These are phyloP conservation scores for Mucor plumbeus DNA, from an alignment of 371 early-diverging fungal genomes.

Conservation along the genomic window DNA sequence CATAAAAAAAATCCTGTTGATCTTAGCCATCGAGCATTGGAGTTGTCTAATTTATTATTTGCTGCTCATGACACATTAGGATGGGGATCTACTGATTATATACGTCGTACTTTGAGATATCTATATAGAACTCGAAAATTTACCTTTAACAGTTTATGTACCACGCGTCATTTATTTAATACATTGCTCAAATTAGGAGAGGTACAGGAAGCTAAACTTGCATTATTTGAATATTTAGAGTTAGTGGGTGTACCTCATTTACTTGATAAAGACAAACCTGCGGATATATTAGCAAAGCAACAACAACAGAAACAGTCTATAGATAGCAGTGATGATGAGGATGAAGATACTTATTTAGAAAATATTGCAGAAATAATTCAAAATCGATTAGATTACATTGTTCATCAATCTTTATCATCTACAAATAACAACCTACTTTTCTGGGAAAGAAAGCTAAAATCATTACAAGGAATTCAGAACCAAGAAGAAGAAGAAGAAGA, in stretches of 20 bases:
- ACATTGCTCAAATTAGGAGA: conserved; percentile 63
- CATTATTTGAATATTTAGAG: conserved; percentile 63
- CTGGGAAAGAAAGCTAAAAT: neutral
- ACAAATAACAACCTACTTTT: neutral
- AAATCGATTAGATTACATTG: conserved; percentile 4
- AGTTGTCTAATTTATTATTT: conserved; percentile 31
- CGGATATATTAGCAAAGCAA: neutral
- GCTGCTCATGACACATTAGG: conserved; percentile 44
- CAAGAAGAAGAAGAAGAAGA: neutral
- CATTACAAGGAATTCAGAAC: neutral
- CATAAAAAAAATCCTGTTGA: conserved; percentile 10
- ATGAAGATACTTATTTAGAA: neutral
- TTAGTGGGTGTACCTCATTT: conserved; percentile 44
- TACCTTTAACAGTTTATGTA: conserved; percentile 73
- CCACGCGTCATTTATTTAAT: conserved; percentile 66
- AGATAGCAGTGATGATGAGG: conserved; percentile 6
- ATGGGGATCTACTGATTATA: conserved; percentile 35
- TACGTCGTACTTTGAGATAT: conserved; percentile 21
- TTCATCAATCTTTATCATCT: neutral
- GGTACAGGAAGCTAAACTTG: conserved; percentile 70
- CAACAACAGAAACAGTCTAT: neutral
- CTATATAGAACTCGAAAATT: conserved; percentile 63
- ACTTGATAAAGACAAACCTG: neutral
- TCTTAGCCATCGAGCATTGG: conserved; percentile 25
- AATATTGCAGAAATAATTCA: conserved; percentile 8